Percentiles rank a stretch among this genome's conserved stretches.
Evolutionary conservation across 192 early-diverging fungal genomes (phyloP).

Genomic region (Dispira simplex): DNA sequence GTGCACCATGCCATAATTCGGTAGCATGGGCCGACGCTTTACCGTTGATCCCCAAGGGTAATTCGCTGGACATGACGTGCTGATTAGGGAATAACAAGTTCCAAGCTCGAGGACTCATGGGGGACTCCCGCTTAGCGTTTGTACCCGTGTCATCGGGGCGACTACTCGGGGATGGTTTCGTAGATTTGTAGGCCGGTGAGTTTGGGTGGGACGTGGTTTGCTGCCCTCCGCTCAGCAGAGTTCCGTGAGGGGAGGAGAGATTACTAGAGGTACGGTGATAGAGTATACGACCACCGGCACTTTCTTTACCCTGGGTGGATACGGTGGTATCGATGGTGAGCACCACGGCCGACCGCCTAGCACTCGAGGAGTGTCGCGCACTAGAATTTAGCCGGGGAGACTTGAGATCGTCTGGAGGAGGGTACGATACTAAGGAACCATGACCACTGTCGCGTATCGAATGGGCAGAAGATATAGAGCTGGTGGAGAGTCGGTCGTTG

Average conservation of each 20-base stretch:
- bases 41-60: not conserved
- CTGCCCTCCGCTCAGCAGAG: not conserved
- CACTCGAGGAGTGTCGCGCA: not conserved
- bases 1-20: not conserved
- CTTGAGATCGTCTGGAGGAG: not conserved
- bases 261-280: not conserved
- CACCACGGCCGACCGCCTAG: not conserved
- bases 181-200: not conserved
- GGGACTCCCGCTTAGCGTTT: not conserved
- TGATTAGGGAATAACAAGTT: constrained; percentile 6
- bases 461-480: not conserved
- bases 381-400: too few relatives aligned
- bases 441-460: not conserved
- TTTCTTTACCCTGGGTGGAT: too few relatives aligned
- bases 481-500: not conserved
- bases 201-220: not conserved
- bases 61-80: constrained; percentile 1
- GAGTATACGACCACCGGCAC: too few relatives aligned
- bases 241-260: not conserved
- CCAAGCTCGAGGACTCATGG: constrained; percentile 10
- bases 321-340: constrained; percentile 9
- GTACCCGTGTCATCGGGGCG: not conserved
- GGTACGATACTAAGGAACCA: not conserved
- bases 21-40: not conserved
- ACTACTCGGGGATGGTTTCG: not conserved